Conservation (phyloP, 495 filamentous ascomycete species). For the Alectoria sarmentosa region DNA sequence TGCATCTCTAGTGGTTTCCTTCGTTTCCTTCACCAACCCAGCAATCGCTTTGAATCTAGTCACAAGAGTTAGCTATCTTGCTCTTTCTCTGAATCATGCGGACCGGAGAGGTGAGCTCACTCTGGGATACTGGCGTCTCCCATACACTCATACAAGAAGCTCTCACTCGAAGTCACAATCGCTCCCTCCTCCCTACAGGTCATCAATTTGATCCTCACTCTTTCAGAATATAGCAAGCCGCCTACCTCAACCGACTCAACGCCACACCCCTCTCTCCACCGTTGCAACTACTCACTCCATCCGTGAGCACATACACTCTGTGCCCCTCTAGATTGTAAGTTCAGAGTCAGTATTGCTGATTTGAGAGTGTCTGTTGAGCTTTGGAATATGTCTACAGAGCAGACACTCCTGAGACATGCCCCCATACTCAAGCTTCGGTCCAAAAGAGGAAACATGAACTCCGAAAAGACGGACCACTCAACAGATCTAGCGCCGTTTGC, state of each 20-base stretch:
- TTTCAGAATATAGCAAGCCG: neutral
- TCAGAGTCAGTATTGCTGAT: too few species aligned
- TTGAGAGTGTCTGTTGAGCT: too few species aligned
- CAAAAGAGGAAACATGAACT: too few species aligned
- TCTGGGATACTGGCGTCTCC: slow-evolving; percentile 71
- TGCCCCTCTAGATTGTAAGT: too few species aligned
- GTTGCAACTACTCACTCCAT: slow-evolving; percentile 85
- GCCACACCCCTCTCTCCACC: slow-evolving; percentile 73
- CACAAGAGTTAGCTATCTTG: slow-evolving; percentile 7
- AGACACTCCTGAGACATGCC: too few species aligned
- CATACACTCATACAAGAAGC: slow-evolving; percentile 87
- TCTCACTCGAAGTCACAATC: slow-evolving; percentile 81
- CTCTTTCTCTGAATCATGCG: neutral
- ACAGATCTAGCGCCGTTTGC: slow-evolving; percentile 80
- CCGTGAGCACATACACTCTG: slow-evolving; percentile 81
- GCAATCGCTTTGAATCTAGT: slow-evolving; percentile 60
- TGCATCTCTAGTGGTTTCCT: slow-evolving; percentile 54
- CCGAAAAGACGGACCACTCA: too few species aligned
- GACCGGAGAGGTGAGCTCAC: slow-evolving; percentile 28
- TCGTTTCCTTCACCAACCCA: slow-evolving; percentile 71
- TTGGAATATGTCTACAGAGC: too few species aligned
- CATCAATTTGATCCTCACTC: neutral
- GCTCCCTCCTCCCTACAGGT: slow-evolving; percentile 53
- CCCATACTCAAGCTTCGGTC: too few species aligned
- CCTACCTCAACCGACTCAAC: slow-evolving; percentile 55